These are phyloP conservation scores for Microcos paniculata DNA, from an alignment of 345 rosid genomes.

Conservation along the genomic window DNA sequence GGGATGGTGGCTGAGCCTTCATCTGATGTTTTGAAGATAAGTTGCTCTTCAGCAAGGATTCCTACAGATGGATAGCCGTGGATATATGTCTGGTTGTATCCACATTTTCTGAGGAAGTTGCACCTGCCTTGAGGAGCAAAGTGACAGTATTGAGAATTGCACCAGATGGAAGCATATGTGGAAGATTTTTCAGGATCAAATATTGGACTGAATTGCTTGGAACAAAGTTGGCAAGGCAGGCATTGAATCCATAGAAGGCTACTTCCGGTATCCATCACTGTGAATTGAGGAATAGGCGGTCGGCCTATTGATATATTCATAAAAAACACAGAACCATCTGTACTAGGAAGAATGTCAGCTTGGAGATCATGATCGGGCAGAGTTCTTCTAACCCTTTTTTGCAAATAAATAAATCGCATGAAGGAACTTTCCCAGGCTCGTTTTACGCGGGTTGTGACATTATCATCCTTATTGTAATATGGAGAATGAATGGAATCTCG, in stretches of 20 bases:
- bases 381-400: slow-evolving; percentile 13
- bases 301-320: slow-evolving; percentile 55
- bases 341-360: slow-evolving; percentile 30
- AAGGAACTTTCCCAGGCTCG: slow-evolving; percentile 29
- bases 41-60: slow-evolving; percentile 41
- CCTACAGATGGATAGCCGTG: slow-evolving; percentile 40
- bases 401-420: slow-evolving; percentile 30
- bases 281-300: slow-evolving; percentile 55
- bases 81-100: slow-evolving; percentile 33
- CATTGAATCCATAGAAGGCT: slow-evolving; percentile 61
- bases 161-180: slow-evolving; percentile 33
- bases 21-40: slow-evolving; percentile 39
- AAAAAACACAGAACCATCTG: slow-evolving; percentile 20
- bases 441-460: slow-evolving; percentile 17
- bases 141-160: slow-evolving; percentile 30
- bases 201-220: slow-evolving; percentile 21
- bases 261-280: slow-evolving; percentile 62
- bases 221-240: slow-evolving; percentile 43
- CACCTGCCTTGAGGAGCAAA: slow-evolving; percentile 23
- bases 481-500: slow-evolving; percentile 35
- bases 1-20: slow-evolving; percentile 25
- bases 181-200: slow-evolving; percentile 51
- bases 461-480: slow-evolving; percentile 21
- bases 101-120: slow-evolving; percentile 30
- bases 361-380: slow-evolving; percentile 23